Conservation (phyloP, 768 basidiomycete species). For the Agrocybe praecox region DNA sequence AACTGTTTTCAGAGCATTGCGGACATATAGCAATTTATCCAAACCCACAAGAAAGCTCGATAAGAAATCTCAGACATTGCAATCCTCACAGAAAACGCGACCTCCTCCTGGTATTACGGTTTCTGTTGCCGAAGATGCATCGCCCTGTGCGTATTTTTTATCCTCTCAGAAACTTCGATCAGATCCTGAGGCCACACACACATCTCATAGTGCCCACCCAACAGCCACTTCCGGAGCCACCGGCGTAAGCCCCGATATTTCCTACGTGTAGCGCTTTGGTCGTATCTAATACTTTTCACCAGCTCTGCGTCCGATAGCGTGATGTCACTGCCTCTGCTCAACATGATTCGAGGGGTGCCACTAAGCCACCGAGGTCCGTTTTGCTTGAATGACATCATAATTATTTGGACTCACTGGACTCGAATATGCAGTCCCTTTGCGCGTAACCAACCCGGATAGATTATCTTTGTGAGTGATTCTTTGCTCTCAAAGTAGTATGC, state of each 20-base stretch:
- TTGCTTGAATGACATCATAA: constrained; percentile 2
- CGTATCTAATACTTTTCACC: constrained; percentile 9
- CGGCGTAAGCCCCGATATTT: constrained; percentile 19
- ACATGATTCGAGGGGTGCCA: constrained; percentile 48
- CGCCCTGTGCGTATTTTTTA: constrained; percentile 13
- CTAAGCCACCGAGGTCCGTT: constrained; percentile 45
- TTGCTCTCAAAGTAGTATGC: not conserved
- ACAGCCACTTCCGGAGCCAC: constrained; percentile 25
- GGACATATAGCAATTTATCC: constrained; percentile 14
- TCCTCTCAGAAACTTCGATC: not conserved
- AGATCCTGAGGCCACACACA: not conserved
- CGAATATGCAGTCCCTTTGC: constrained; percentile 34
- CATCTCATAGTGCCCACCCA: constrained; percentile 1
- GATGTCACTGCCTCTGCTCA: constrained; percentile 50
- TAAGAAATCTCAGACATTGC: constrained; percentile 6
- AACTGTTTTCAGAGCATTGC: constrained; percentile 10
- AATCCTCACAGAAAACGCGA: constrained; percentile 15
- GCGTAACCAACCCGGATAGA: constrained; percentile 43
- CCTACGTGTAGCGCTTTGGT: constrained; percentile 4
- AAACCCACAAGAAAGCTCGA: constrained; percentile 14
- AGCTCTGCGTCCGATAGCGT: constrained; percentile 50
- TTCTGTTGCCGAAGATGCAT: constrained; percentile 17
- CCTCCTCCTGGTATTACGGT: constrained; percentile 17
- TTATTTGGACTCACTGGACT: not conserved
- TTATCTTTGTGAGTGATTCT: constrained; percentile 33